Evolutionary conservation across 352 stramenopile species (phyloP), one percentile per base, ranked within the genome.

Genomic region (Phytophthora idaei): DNA sequence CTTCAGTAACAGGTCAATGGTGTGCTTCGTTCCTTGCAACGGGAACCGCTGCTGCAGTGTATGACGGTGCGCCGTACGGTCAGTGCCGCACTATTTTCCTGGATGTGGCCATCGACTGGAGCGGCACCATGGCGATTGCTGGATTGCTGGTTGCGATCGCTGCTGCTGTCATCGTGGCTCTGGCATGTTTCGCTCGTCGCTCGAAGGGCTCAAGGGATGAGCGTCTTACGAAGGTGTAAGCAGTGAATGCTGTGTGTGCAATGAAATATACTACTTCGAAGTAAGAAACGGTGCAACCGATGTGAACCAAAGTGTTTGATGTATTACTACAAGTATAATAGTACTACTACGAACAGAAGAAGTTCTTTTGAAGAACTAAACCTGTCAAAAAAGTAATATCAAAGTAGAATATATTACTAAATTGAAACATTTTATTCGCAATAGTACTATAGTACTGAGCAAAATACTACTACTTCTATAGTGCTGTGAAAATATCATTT

Each of bases 31-130:
- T 85, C 55, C 61, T 93, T 15, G 54, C 81, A 12, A 81, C 56
- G 3, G 73, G 78, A 36, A 81, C 74, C 36, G 47, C 61, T 34
- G 80, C 78, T 25, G 73, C 73, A 7, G 67, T 89, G 5, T 92
- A 85, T 63, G 68, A 77, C 5, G 85, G 86, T 50, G 89, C 87
- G 17, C 87, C 87, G 17, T 94, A 92, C 65, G 80, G 81, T 41
- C 71, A 93, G 54, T 94, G 87, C 62, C 87, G 87, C 58, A 64
- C 44, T 8, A 80, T 76, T 46, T 93, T 94, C 65, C 54, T 94
- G 7, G 71, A 85, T 51, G 64, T 92, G 29, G 84, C 80, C 9
- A 80, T 81, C 32, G 80, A 83, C 66, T 94, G 86, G 86, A 78
- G 78, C 44, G 70, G 51, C n/a, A 82, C 66, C 17, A 74, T 93